These are phyloP conservation scores for Fusarium albidum DNA, from an alignment of 2,329 filamentous ascomycete species.

Conservation along the genomic window DNA sequence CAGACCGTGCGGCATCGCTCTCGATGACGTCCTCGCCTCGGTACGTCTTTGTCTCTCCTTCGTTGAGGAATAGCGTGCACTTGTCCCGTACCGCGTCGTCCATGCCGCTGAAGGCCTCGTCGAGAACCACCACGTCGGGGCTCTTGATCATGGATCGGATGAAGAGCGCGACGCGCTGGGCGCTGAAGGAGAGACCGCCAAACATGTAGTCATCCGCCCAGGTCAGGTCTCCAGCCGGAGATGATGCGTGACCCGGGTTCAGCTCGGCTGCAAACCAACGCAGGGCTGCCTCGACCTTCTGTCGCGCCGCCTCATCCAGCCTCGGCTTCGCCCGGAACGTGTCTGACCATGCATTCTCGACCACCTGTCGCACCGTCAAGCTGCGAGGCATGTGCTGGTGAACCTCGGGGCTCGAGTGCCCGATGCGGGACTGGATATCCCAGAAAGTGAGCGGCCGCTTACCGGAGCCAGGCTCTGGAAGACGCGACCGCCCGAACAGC, in stretches of 20 bases:
- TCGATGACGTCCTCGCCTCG: conserved; percentile 51
- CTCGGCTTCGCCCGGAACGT: conserved; percentile 79
- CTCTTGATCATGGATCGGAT: conserved; percentile 82
- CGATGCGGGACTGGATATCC: conserved; percentile 88
- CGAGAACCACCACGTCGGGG: conserved; percentile 82
- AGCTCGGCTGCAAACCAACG: conserved; percentile 82
- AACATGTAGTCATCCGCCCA: conserved; percentile 78
- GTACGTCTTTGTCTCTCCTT: conserved; percentile 62
- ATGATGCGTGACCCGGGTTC: conserved; percentile 58
- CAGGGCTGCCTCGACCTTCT: conserved; percentile 73
- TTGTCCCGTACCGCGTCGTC: conserved; percentile 84
- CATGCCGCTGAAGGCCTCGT: conserved; percentile 90
- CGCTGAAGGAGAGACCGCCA: conserved; percentile 78
- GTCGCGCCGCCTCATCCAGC: conserved; percentile 64
- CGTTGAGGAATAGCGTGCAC: conserved; percentile 80
- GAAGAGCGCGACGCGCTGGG: conserved; percentile 87
- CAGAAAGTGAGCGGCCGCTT: conserved; percentile 84
- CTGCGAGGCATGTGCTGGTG: conserved; percentile 89
- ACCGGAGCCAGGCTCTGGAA: conserved; percentile 74
- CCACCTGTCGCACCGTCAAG: conserved; percentile 74
- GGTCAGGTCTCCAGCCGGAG: conserved; percentile 44
- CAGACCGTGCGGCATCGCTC: conserved; percentile 55
- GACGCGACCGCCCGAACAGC: conserved; percentile 82
- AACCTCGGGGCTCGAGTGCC: conserved; percentile 93
- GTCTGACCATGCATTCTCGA: conserved; percentile 91